Evolutionary conservation across 2,329 filamentous ascomycete genomes (phyloP), one percentile per base, ranked within the genome.

Genomic region (Hypomyces rosellus): DNA sequence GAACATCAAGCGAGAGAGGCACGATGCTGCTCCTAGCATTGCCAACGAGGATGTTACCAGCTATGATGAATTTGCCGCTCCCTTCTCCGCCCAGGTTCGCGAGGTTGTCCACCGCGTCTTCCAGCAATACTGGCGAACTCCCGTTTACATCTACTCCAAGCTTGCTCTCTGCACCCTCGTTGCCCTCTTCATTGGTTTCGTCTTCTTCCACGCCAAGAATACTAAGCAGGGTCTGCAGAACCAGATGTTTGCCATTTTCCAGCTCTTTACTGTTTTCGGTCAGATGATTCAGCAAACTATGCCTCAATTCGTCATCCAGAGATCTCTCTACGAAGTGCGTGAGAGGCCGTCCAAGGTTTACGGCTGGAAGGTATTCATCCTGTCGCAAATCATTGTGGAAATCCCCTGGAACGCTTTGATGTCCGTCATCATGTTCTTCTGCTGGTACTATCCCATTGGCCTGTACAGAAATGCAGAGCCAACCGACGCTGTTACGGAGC

Each of bases 41-140:
- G 16, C 57, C 0, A 62, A 69, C 7, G 63, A 70, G 6, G 71
- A 73, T 41, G 60, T 68, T 12, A 68, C 66, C 48, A 68, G 66
- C 56, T 88, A 84, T 68, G 78, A 81, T 54, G 88, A 95, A 65
- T 95, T 95, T 54, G 90, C 90, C 3, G 87, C 88, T 5, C 81
- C 86, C 0, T 89, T 95, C 63, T 61, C 58, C 38, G 62, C 73
- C 7, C 90, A 96, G 67, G 71, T 92, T 39, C 71, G 69, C 50
- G 76, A 84, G 62, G 87, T 89, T 50, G 77, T 81, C 15, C 66
- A 78, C 57, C 88, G 90, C 61, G 86, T 93, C 22, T 93, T 93
- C 74, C 81, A 91, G 63, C 89, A 95, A 66, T 95, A 93, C 77
- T 95, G 90, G 89, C 86, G 90, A 53, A 91, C 85, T 0, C 90